These are phyloP conservation scores for Thermoascus crustaceus DNA, from an alignment of 2,329 filamentous ascomycete genomes.

Conservation along the genomic window DNA sequence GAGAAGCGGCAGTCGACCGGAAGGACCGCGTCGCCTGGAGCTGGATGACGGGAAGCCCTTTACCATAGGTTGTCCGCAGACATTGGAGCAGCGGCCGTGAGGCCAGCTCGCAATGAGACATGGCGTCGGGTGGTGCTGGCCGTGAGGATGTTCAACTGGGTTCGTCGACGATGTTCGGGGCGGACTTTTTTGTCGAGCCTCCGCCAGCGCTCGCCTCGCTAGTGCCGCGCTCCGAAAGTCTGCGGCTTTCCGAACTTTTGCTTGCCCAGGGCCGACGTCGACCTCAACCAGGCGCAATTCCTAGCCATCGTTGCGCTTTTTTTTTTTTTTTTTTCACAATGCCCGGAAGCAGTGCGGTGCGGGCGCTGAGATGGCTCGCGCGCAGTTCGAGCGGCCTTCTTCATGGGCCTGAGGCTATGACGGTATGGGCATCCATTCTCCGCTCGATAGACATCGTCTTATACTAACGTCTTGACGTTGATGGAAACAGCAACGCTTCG, in stretches of 20 bases:
- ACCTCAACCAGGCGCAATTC: too few relatives aligned
- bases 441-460: conserved; percentile 1
- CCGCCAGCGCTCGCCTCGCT: conserved; percentile 20
- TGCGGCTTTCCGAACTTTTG: conserved; percentile 24
- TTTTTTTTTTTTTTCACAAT: too few relatives aligned
- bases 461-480: conserved; percentile 5
- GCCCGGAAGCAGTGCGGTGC: conserved; percentile 28
- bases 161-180: conserved; percentile 12
- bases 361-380: conserved; percentile 31
- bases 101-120: conserved; percentile 37
- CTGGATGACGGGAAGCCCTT: conserved; percentile 24
- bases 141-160: conserved; percentile 14
- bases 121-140: conserved; percentile 13
- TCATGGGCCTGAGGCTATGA: conserved; percentile 26
- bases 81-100: conserved; percentile 37
- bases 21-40: conserved; percentile 39
- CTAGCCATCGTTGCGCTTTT: too few relatives aligned
- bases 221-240: conserved; percentile 23
- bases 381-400: conserved; percentile 28
- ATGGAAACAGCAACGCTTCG: conserved; percentile 33
- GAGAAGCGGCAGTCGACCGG: conserved; percentile 37
- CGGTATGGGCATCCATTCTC: conserved; percentile 20
- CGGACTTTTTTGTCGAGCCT: conserved; percentile 32
- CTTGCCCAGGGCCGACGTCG: conserved; percentile 11
- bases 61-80: conserved; percentile 28